A percentile compares a stretch with the other conserved stretches of the same genome.
These are phyloP conservation scores for Phytophthora pini DNA, from an alignment of 352 stramenopile genomes.

Conservation along the genomic window DNA sequence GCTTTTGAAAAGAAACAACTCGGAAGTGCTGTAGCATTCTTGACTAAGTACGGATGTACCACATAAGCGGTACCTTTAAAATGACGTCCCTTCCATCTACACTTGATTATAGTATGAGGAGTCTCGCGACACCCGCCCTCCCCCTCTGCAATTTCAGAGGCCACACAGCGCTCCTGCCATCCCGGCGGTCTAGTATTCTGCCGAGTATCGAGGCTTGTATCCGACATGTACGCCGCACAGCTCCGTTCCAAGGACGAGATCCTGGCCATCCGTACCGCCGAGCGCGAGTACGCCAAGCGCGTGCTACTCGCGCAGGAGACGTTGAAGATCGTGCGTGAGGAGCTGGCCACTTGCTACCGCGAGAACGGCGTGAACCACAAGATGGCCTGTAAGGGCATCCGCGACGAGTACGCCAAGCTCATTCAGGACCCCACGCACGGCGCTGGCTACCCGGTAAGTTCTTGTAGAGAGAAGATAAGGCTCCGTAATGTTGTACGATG, in stretches of 20 bases:
- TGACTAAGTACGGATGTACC: slow-evolving; percentile 10
- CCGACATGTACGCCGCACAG: slow-evolving; percentile 68
- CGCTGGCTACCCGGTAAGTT: slow-evolving; percentile 66
- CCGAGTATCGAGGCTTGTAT: slow-evolving; percentile 16
- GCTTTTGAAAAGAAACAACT: too few species aligned
- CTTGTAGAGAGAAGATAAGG: background rate
- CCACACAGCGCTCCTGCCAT: slow-evolving; percentile 22
- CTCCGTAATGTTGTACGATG: too few species aligned
- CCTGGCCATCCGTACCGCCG: slow-evolving; percentile 74
- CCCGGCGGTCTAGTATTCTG: slow-evolving; percentile 35
- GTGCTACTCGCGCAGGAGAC: slow-evolving; percentile 77
- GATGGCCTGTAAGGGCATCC: slow-evolving; percentile 82
- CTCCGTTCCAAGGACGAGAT: slow-evolving; percentile 87
- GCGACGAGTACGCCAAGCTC: slow-evolving; percentile 85
- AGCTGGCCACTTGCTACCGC: slow-evolving; percentile 89
- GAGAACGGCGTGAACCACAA: slow-evolving; percentile 91
- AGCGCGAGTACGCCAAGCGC: slow-evolving; percentile 82
- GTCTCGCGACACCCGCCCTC: slow-evolving; percentile 11
- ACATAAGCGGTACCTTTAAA: slow-evolving; percentile 3
- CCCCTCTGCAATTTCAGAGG: slow-evolving; percentile 28
- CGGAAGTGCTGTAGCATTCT: too few species aligned
- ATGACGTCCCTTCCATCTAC: slow-evolving; percentile 6
- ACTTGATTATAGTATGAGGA: background rate
- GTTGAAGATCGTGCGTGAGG: slow-evolving; percentile 86
- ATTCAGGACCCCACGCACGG: slow-evolving; percentile 83